A percentile compares a stretch with the other conserved stretches of the same genome.
Conservation (phyloP, 805 yeast genomes). For the Metschnikowia kunwiensis region DNA sequence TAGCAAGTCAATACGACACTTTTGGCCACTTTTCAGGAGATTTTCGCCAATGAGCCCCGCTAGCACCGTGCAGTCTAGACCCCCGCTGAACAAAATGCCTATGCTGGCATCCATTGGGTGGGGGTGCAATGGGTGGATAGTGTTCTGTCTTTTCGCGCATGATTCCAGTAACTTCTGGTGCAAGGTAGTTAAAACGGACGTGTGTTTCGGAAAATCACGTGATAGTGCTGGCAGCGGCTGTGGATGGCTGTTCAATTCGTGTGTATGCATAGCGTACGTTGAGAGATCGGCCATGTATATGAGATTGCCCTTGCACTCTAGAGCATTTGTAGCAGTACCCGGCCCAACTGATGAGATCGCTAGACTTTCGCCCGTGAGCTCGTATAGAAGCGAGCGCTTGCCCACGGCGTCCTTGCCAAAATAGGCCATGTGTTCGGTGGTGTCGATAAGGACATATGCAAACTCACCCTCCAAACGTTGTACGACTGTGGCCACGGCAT, state of each 20-base stretch:
- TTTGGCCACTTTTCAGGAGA: constrained; percentile 16
- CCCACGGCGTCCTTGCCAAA: constrained; percentile 88
- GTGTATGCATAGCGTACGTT: not conserved
- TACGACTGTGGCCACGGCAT: constrained; percentile 33
- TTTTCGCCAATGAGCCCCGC: constrained; percentile 47
- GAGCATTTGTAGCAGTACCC: constrained; percentile 23
- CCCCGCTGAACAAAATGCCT: constrained; percentile 86
- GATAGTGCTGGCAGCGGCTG: not conserved
- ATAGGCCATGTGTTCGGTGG: constrained; percentile 39
- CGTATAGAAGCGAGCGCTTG: constrained; percentile 66
- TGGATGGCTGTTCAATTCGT: not conserved
- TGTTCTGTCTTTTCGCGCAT: constrained; percentile 49
- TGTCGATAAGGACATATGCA: constrained; percentile 60
- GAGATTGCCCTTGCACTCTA: constrained; percentile 55
- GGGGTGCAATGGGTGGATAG: constrained; percentile 56
- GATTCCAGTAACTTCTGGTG: constrained; percentile 32
- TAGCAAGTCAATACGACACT: constrained; percentile 57
- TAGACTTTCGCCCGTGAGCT: constrained; percentile 29
- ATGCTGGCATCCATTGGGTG: constrained; percentile 15
- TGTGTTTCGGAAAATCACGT: not conserved
- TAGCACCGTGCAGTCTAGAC: constrained; percentile 85
- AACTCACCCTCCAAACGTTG: constrained; percentile 73
- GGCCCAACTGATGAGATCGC: constrained; percentile 38
- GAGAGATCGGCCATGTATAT: constrained; percentile 44
- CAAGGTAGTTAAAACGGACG: constrained; percentile 5